Conservation (phyloP, 129 eudicot genomes). For the Ambrosia trifida region DNA sequence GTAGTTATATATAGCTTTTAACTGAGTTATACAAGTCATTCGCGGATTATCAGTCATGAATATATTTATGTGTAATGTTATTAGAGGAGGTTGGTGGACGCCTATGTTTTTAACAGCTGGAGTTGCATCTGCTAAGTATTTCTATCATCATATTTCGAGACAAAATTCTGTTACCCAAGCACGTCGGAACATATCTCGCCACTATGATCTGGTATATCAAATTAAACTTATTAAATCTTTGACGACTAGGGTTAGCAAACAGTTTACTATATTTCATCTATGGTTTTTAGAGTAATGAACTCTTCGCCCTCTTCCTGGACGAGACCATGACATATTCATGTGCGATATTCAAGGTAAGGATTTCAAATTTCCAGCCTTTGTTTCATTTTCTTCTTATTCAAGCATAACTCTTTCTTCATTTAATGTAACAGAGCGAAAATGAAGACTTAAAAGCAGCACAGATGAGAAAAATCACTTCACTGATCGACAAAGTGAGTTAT, state of each 20-base stretch:
- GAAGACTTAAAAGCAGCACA: constrained; percentile 81
- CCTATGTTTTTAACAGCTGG: constrained; percentile 87
- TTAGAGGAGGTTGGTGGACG: constrained; percentile 97
- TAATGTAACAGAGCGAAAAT: constrained; percentile 41
- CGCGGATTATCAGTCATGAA: not conserved
- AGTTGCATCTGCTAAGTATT: constrained; percentile 84
- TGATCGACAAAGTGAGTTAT: constrained; percentile 66
- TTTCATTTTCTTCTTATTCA: not conserved
- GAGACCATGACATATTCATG: constrained; percentile 94
- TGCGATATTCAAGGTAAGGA: constrained; percentile 76
- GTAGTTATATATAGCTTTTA: constrained; percentile 33
- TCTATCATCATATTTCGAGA: constrained; percentile 63
- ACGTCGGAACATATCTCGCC: constrained; percentile 92
- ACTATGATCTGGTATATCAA: constrained; percentile 72
- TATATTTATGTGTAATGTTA: constrained; percentile 15
- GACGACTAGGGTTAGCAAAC: not conserved
- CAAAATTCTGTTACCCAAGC: constrained; percentile 88
- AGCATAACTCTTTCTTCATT: not conserved
- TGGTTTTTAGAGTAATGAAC: constrained; percentile 64
- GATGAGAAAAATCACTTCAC: constrained; percentile 62
- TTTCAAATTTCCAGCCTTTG: not conserved
- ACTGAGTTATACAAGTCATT: not conserved
- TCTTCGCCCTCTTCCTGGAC: constrained; percentile 84
- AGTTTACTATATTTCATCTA: not conserved
- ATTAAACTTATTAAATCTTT: not conserved